These are phyloP conservation scores for Gentiana macrophylla DNA, from an alignment of 257 asterid species.

Conservation along the genomic window DNA sequence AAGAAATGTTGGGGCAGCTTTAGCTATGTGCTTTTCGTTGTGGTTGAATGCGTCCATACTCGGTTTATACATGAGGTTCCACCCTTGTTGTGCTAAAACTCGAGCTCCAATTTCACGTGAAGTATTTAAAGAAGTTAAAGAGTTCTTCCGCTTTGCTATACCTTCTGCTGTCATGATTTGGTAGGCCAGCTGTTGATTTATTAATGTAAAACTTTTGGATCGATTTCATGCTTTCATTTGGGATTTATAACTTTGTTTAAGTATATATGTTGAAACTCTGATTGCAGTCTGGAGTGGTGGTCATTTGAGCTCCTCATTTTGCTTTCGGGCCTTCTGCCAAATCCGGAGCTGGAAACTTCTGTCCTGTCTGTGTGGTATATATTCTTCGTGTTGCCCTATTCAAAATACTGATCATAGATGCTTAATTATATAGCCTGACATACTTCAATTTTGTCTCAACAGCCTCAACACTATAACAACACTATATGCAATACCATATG, in stretches of 20 bases:
- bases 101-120: slow-evolving; percentile 26
- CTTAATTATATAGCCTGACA: background rate
- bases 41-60: slow-evolving; percentile 45
- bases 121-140: slow-evolving; percentile 21
- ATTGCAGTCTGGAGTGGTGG: slow-evolving; percentile 66
- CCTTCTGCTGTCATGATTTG: slow-evolving; percentile 69
- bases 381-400: background rate
- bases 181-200: slow-evolving; percentile 8
- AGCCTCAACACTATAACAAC: slow-evolving; percentile 48
- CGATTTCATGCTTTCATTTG: background rate
- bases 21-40: slow-evolving; percentile 35
- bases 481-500: slow-evolving; percentile 48
- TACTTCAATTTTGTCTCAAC: slow-evolving; percentile 6
- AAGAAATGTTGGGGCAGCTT: slow-evolving; percentile 38
- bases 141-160: slow-evolving; percentile 39
- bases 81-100: slow-evolving; percentile 27
- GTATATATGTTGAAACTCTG: background rate
- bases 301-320: slow-evolving; percentile 44
- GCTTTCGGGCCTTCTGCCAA: slow-evolving; percentile 48
- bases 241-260: background rate
- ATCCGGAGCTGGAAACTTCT: slow-evolving; percentile 62
- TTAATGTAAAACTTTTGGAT: background rate
- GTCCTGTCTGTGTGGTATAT: slow-evolving; percentile 54
- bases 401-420: background rate
- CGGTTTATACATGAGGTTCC: slow-evolving; percentile 24